Percentiles rank a stretch among this genome's conserved stretches.
Conservation (phyloP, 2,329 filamentous ascomycete genomes). For the Diaporthe velutina region DNA sequence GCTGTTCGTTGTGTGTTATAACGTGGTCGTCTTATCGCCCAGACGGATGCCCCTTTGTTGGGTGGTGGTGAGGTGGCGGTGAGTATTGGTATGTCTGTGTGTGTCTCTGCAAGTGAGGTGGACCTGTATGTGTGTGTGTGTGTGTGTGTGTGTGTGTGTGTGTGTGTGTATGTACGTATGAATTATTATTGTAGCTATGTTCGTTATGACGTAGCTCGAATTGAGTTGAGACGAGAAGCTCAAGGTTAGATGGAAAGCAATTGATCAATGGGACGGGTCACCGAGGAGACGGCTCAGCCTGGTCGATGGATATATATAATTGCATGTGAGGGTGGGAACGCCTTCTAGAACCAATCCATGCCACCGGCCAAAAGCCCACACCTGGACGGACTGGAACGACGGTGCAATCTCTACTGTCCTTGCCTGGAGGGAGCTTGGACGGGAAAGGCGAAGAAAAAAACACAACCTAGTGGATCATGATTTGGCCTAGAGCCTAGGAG, state of each 20-base stretch:
- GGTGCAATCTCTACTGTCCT: slow-evolving; percentile 4
- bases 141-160: background rate
- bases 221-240: background rate
- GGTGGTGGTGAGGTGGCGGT: background rate
- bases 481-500: slow-evolving; percentile 21
- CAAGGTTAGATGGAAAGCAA: slow-evolving; percentile 8
- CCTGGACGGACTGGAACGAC: slow-evolving; percentile 4
- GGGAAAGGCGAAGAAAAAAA: slow-evolving; percentile 20
- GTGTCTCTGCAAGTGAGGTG: too few relatives aligned
- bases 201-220: slow-evolving; percentile 3
- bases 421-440: slow-evolving; percentile 16
- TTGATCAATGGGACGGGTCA: slow-evolving; percentile 24
- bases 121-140: background rate
- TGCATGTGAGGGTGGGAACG: background rate
- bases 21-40: background rate
- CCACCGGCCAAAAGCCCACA: background rate
- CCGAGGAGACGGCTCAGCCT: background rate
- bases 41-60: slow-evolving; percentile 4
- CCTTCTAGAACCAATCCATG: slow-evolving; percentile 8
- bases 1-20: background rate
- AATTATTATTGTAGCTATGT: background rate
- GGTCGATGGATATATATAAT: slow-evolving; percentile 9
- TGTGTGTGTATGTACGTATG: background rate
- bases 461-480: slow-evolving; percentile 15
- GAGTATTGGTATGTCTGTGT: background rate